Evolutionary conservation across 148 eudicot species (phyloP).

Genomic region (Chenopodium quinoa): DNA sequence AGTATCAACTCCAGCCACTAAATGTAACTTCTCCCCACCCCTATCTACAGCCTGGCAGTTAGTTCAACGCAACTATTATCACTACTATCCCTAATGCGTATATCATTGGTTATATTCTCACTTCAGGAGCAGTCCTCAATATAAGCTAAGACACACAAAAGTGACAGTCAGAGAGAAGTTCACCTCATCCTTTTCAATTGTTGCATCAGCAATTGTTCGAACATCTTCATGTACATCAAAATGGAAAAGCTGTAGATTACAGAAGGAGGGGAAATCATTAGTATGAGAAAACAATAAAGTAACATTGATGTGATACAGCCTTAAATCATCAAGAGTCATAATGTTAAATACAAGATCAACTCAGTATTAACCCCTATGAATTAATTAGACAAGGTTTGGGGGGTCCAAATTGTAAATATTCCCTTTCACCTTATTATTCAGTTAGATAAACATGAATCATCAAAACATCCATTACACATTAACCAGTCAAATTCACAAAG

Average conservation of each 20-base stretch:
- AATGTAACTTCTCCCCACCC: neutral
- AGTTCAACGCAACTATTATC: neutral
- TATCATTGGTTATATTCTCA: neutral
- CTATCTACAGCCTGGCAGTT: neutral
- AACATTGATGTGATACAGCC: neutral
- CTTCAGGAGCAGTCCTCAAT: neutral
- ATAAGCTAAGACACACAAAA: neutral
- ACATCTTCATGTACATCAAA: slow-evolving; percentile 99
- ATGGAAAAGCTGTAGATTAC: slow-evolving; percentile 74
- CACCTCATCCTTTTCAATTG: slow-evolving; percentile 98
- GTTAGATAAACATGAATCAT: neutral
- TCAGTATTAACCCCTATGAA: neutral
- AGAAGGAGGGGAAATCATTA: slow-evolving; percentile 10
- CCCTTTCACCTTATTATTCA: neutral
- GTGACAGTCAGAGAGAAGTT: slow-evolving; percentile 9
- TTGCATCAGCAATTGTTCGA: slow-evolving; percentile 96
- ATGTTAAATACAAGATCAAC: neutral
- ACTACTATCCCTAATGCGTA: neutral
- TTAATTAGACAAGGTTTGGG: neutral
- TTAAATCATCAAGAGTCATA: neutral
- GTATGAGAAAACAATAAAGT: slow-evolving; percentile 2
- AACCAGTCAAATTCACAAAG: neutral
- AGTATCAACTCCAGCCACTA: neutral
- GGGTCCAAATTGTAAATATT: neutral
- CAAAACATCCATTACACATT: neutral